Evolutionary conservation across 805 yeast genomes (phyloP), one percentile per base, ranked within the genome.

Genomic region (Candida tallmaniae): DNA sequence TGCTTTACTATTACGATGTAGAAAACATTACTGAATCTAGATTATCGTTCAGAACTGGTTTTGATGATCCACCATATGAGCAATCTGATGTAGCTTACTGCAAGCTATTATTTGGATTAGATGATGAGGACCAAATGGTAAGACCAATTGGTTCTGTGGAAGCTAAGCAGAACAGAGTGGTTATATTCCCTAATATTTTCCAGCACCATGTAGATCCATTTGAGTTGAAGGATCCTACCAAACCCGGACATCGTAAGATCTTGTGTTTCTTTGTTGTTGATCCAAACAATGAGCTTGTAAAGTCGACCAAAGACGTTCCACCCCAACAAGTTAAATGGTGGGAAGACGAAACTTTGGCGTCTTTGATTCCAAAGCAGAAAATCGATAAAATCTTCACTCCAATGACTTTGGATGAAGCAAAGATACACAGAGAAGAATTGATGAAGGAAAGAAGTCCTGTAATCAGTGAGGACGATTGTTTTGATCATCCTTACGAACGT

Each of bases 171-270:
- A 59, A 52, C 29, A 41, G 58, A 9, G 40, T 64, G 7, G 29
- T 65, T 10, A 50, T 66, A 5, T 66, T 66, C 39, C 71, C 73
- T 5, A 66, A 66, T 42, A 30, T 34, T 7, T 56, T 36, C 32
- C 72, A 65, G 39, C 70, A 65, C 39, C 62, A 56, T 34, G 70
- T 66, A 9, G 63, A 58, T 35, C 51, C 59, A 5, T 66, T 66
- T 44, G 54, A 57, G 32, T 56, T 66, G 41, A 31, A 33, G 9
- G 71, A 66, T 39, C 46, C 46, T 36, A 32, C 60, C 5, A 64
- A 55, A 36, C 50, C 55, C 0, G 72, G 72, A 2, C 56, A 54
- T 40, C 44, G 70, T 20, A 61, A 61, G 39, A 65, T 66, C 20
- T 44, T 66, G 32, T 62, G 69, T 33, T 62, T 63, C 38, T 66